phyloP scores from a whole-genome alignment of 768 basidiomycete genomes.

The Tricholoma flavovirens region DNA sequence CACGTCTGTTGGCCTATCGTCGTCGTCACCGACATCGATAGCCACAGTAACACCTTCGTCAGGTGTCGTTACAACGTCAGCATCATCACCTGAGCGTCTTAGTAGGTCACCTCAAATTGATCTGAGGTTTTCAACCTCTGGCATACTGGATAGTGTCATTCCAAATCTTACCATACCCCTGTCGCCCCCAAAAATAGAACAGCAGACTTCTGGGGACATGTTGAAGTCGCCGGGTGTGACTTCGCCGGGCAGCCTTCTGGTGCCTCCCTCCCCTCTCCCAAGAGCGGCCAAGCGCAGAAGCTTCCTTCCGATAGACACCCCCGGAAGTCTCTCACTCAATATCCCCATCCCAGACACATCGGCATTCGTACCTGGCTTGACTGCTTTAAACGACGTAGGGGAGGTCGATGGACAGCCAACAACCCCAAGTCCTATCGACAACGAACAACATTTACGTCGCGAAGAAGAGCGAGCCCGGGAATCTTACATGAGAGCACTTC shows the following conservation, averaged over 20 bases:
- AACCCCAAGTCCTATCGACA: conserved; percentile 40
- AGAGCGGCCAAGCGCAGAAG: conserved; percentile 72
- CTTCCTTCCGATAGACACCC: conserved; percentile 81
- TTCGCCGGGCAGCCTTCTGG: conserved; percentile 32
- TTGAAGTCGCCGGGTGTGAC: conserved; percentile 19
- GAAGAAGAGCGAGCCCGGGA: conserved; percentile 72
- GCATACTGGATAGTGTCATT: conserved; percentile 46
- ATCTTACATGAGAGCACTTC: conserved; percentile 72
- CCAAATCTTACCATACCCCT: conserved; percentile 27
- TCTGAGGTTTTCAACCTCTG: conserved; percentile 67
- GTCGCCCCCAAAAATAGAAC: conserved; percentile 20
- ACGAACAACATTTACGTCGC: conserved; percentile 49
- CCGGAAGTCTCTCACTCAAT: conserved; percentile 43
- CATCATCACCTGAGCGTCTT: conserved; percentile 27
- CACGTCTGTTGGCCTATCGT: conserved; percentile 21
- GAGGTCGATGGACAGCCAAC: conserved; percentile 29
- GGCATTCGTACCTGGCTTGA: conserved; percentile 49
- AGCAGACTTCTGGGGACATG: conserved; percentile 22
- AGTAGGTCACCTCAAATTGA: conserved; percentile 57
- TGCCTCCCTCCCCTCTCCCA: conserved; percentile 37
- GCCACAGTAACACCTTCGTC: conserved; percentile 13
- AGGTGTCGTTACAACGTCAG: conserved; percentile 18
- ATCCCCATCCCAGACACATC: conserved; percentile 62
- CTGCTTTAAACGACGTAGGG: conserved; percentile 35
- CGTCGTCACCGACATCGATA: conserved; percentile 18